A percentile compares a stretch with the other conserved stretches of the same genome.
phyloP scores from a whole-genome alignment of 164 flowering plant genomes.

The Piper betle region DNA sequence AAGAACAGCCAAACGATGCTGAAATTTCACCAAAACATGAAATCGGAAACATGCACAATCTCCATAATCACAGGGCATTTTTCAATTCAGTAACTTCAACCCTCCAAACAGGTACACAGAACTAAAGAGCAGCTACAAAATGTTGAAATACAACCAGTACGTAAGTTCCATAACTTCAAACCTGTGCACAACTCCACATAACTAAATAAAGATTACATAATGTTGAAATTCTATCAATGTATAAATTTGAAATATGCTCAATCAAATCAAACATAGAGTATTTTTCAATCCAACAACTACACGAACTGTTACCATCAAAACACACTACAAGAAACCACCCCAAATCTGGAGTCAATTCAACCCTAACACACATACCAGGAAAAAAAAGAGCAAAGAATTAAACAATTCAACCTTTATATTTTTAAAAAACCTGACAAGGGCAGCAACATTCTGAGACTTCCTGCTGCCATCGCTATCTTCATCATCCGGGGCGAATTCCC shows the following conservation, averaged over 20 bases:
- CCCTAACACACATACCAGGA: background rate
- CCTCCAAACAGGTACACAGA: no score
- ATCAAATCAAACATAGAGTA: background rate
- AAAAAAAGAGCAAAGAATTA: background rate
- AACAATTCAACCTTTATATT: background rate
- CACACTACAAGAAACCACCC: background rate
- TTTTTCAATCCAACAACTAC: background rate
- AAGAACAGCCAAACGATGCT: no score
- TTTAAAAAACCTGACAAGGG: conserved; percentile 6
- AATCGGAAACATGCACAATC: no score
- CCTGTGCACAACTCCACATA: background rate
- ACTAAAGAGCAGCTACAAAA: no score
- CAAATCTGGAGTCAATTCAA: background rate
- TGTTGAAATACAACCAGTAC: no score
- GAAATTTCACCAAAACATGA: no score
- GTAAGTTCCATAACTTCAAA: background rate
- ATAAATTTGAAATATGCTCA: no score
- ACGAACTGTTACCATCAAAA: background rate
- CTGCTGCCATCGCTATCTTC: conserved; percentile 1
- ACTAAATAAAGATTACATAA: background rate
- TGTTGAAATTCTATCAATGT: no score
- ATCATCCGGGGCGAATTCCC: background rate
- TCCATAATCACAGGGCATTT: no score
- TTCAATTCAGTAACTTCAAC: no score
- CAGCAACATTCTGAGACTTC: conserved; percentile 8